These are phyloP conservation scores for Panicum hallii DNA, from an alignment of 202 grass and related monocot genomes.

Conservation along the genomic window DNA sequence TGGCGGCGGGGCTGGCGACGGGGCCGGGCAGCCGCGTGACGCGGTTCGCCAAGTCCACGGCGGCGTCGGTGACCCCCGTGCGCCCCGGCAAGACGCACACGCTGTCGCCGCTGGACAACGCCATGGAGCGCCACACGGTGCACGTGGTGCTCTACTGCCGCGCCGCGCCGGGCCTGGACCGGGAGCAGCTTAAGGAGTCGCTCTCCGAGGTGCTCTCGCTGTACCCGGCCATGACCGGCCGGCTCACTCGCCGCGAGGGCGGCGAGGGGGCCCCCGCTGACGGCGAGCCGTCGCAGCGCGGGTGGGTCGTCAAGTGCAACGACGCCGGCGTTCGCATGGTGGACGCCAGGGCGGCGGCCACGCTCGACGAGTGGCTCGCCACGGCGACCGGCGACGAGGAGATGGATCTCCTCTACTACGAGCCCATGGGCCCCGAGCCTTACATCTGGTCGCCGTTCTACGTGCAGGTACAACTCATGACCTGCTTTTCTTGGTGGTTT, in stretches of 20 bases:
- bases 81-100: slow-evolving; percentile 69
- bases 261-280: neutral
- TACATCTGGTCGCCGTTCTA: slow-evolving; percentile 90
- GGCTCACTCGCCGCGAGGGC: slow-evolving; percentile 45
- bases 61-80: slow-evolving; percentile 65
- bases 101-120: slow-evolving; percentile 73
- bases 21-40: slow-evolving; percentile 59
- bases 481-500: neutral
- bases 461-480: slow-evolving; percentile 61
- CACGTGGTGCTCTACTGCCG: slow-evolving; percentile 73
- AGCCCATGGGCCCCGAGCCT: slow-evolving; percentile 58
- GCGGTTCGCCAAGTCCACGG: slow-evolving; percentile 77
- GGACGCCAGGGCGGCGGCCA: slow-evolving; percentile 57
- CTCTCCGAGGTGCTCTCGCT: slow-evolving; percentile 82
- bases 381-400: slow-evolving; percentile 70
- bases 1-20: slow-evolving; percentile 35
- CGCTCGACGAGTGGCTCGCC: slow-evolving; percentile 76
- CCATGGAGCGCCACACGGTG: slow-evolving; percentile 73
- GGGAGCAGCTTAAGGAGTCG: slow-evolving; percentile 69
- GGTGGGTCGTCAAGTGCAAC: slow-evolving; percentile 85
- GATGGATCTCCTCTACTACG: slow-evolving; percentile 69
- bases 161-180: slow-evolving; percentile 47
- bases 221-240: slow-evolving; percentile 80
- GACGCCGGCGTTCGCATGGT: slow-evolving; percentile 79
- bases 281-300: neutral